Evolutionary conservation across 768 basidiomycete genomes (phyloP), one percentile per base, ranked within the genome.

Genomic region (Agrocybe pediades): DNA sequence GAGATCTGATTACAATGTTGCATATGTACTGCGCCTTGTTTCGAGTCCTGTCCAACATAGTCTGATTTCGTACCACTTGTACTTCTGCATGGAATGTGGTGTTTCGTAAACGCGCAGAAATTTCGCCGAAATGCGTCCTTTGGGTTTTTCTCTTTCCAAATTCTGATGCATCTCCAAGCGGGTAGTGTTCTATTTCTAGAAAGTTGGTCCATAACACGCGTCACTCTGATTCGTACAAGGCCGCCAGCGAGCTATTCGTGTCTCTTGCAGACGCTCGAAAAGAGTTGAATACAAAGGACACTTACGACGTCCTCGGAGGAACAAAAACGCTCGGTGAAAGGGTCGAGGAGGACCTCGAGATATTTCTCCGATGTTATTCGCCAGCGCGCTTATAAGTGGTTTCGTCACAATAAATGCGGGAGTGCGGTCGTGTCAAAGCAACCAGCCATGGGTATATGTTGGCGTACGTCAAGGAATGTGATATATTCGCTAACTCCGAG

Each of bases 71-170:
- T n/a, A n/a, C n/a, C n/a, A 41, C 27, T 26, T 50, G 24, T 21
- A 29, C 46, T 42, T 30, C 46, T 46, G 11, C 30, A 27, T 40
- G 30, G 16, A 8, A 54, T 36, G 29, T 30, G 33, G 13, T 15
- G n/a, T n/a, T 3, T n/a, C 13, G 13, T 36, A n/a, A 15, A 49
- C 43, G 49, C 63, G 60, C 58, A 15, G 49, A 64, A 64, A 64
- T 60, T 51, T 64, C 63, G 63, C 59, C 36, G 57, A 62, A 62
- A 56, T 44, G n/a, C 45, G 42, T 47, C 49, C 51, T 33, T 13
- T 46, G 16, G 41, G 45, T 48, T 51, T 27, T 39, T n/a, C 45
- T 30, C 7, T 36, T 36, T 36, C 33, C 33, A 11, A 15, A 36
- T 36, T 36, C 33, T 4, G 33, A 36, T 36, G 13, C 27, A 43